Percentiles rank a stretch among this genome's conserved stretches.
Evolutionary conservation across 2,329 filamentous ascomycete species (phyloP).

Genomic region (Exophiala xenobiotica): DNA sequence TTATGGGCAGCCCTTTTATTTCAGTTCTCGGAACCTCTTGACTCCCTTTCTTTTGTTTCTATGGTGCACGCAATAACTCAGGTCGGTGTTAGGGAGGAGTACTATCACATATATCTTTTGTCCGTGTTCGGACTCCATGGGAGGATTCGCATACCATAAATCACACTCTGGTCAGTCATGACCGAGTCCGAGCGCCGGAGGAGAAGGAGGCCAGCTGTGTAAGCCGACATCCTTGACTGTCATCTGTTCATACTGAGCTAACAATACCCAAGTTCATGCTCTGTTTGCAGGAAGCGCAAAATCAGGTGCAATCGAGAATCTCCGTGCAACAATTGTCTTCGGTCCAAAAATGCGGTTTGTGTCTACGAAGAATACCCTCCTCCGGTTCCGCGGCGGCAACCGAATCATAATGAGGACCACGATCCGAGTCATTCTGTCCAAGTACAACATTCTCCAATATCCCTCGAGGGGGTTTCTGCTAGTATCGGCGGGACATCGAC

Average conservation of each 20-base stretch:
- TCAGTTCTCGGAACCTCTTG: too few relatives aligned
- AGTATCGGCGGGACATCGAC: too few relatives aligned
- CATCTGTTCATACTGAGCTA: slow-evolving; percentile 39
- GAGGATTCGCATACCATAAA: too few relatives aligned
- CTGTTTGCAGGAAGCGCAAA: slow-evolving; percentile 84
- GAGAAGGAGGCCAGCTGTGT: slow-evolving; percentile 48
- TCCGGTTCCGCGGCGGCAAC: slow-evolving; percentile 43
- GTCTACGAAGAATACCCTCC: slow-evolving; percentile 52
- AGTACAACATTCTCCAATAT: neutral
- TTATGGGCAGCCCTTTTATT: too few relatives aligned
- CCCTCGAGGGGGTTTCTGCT: too few relatives aligned
- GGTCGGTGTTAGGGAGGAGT: too few relatives aligned
- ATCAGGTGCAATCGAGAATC: slow-evolving; percentile 89
- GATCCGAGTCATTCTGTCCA: too few relatives aligned
- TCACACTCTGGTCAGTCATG: slow-evolving; percentile 27
- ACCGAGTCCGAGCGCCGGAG: slow-evolving; percentile 38
- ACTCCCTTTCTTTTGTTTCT: too few relatives aligned
- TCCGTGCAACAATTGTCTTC: slow-evolving; percentile 86
- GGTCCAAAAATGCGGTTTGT: slow-evolving; percentile 56
- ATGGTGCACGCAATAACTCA: too few relatives aligned
- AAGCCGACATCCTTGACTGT: slow-evolving; percentile 28
- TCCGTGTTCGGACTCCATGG: too few relatives aligned
- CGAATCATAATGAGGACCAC: too few relatives aligned
- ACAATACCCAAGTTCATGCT: slow-evolving; percentile 83
- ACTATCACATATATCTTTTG: too few relatives aligned